These are phyloP conservation scores for Claviceps arundinis DNA, from an alignment of 2,329 filamentous ascomycete genomes.

Conservation along the genomic window DNA sequence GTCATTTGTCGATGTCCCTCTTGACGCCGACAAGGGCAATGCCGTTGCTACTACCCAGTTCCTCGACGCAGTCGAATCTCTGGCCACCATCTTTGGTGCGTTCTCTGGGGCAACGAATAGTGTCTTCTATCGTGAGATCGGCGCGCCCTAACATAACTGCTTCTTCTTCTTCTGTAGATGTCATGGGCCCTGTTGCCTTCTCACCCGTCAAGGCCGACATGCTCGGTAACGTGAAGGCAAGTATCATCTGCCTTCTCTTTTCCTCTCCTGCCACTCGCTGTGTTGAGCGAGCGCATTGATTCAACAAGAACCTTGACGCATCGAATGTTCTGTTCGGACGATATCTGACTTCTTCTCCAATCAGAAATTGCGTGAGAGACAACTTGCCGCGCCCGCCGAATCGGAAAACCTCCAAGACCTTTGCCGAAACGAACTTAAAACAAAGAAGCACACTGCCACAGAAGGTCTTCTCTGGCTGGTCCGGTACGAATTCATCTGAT, in stretches of 20 bases:
- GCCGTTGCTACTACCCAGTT: slow-evolving; percentile 75
- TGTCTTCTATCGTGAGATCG: not conserved
- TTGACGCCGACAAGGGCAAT: slow-evolving; percentile 61
- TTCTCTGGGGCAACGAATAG: not conserved
- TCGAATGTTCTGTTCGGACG: not conserved
- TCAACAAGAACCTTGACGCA: not conserved
- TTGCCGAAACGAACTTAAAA: slow-evolving; percentile 73
- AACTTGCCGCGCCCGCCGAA: slow-evolving; percentile 62
- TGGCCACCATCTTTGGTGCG: slow-evolving; percentile 76
- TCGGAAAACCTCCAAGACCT: slow-evolving; percentile 80
- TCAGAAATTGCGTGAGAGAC: slow-evolving; percentile 80
- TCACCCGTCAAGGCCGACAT: slow-evolving; percentile 85
- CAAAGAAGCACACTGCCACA: slow-evolving; percentile 75
- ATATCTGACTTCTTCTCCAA: not conserved
- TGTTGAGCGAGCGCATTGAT: not conserved
- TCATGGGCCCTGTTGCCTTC: slow-evolving; percentile 63
- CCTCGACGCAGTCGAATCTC: slow-evolving; percentile 76
- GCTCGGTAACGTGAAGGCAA: slow-evolving; percentile 78
- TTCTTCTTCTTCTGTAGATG: slow-evolving; percentile 28
- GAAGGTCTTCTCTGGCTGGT: slow-evolving; percentile 87
- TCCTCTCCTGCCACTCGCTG: not conserved
- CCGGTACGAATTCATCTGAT: slow-evolving; percentile 41
- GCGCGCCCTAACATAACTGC: not conserved
- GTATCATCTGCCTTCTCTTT: slow-evolving; percentile 2
- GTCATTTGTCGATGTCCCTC: slow-evolving; percentile 71